Evolutionary conservation across 2,329 filamentous ascomycete genomes (phyloP).

Genomic region (Aspergillus spinulosporus): DNA sequence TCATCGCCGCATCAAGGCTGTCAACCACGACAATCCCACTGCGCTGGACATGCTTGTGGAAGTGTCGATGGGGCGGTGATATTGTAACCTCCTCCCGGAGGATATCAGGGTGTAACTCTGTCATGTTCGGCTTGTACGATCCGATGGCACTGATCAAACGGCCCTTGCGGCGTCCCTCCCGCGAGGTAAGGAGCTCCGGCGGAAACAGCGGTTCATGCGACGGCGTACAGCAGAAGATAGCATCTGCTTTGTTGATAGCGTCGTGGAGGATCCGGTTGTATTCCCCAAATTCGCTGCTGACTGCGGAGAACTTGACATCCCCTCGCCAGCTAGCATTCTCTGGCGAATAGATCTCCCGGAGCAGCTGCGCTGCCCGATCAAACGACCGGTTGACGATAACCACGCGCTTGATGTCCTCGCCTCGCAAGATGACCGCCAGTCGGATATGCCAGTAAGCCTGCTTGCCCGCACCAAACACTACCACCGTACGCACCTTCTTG

Average conservation of each 20-base stretch:
- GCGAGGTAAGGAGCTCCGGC: conserved; percentile 66
- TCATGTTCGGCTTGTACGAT: conserved; percentile 68
- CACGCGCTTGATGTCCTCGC: conserved; percentile 70
- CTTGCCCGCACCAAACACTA: conserved; percentile 82
- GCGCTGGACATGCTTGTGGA: conserved; percentile 54
- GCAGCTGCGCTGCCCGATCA: conserved; percentile 46
- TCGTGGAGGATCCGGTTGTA: conserved; percentile 67
- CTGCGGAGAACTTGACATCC: conserved; percentile 66
- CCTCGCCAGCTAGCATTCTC: conserved; percentile 62
- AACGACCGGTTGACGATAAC: conserved; percentile 76
- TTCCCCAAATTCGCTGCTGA: conserved; percentile 71
- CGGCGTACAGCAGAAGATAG: conserved; percentile 87
- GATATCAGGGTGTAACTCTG: conserved; percentile 77
- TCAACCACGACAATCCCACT: conserved; percentile 64
- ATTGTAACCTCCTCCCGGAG: conserved; percentile 63
- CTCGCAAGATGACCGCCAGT: conserved; percentile 69
- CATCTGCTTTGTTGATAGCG: conserved; percentile 68
- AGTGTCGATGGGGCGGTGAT: conserved; percentile 45
- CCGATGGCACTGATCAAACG: conserved; percentile 48
- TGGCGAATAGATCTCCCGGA: conserved; percentile 57
- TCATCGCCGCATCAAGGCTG: conserved; percentile 74
- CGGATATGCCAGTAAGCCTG: conserved; percentile 96
- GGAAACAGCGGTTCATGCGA: conserved; percentile 75
- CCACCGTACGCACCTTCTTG: conserved; percentile 69
- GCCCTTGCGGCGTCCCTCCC: conserved; percentile 47